Conservation (phyloP, 768 basidiomycete genomes). For the Serendipita sp. region DNA sequence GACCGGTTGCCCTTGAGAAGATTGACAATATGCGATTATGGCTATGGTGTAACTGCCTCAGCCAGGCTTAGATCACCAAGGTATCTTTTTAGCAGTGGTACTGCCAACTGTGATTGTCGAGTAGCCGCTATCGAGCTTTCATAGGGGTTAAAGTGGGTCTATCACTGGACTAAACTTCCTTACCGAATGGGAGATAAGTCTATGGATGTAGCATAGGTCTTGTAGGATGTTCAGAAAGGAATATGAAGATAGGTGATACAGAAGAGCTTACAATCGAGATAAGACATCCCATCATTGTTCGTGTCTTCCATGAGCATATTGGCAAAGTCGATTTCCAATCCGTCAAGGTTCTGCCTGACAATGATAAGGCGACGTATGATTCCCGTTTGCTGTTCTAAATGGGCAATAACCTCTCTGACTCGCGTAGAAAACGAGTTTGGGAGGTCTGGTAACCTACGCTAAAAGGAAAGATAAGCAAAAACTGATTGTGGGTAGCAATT, state of each 20-base stretch:
- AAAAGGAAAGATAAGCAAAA: constrained; percentile 6
- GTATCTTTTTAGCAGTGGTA: background rate
- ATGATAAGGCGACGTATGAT: constrained; percentile 40
- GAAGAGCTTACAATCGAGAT: constrained; percentile 59
- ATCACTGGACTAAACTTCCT: constrained; percentile 6
- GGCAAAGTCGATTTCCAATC: constrained; percentile 82
- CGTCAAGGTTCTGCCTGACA: constrained; percentile 87
- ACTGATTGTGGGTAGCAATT: background rate
- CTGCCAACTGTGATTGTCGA: background rate
- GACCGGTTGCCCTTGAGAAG: no score
- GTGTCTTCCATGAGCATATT: constrained; percentile 96
- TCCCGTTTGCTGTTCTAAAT: constrained; percentile 39
- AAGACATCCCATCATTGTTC: constrained; percentile 90
- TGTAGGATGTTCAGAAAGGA: background rate
- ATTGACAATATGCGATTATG: no score
- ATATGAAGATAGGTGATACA: background rate
- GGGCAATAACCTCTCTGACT: constrained; percentile 68
- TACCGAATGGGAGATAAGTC: constrained; percentile 24
- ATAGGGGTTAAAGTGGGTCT: background rate
- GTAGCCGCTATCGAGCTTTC: constrained; percentile 1
- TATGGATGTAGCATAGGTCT: constrained; percentile 27
- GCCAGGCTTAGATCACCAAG: background rate
- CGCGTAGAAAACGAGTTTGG: constrained; percentile 67
- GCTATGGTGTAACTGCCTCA: no score
- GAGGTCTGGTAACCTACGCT: constrained; percentile 58